These are phyloP conservation scores for Umbelopsis isabellina DNA, from an alignment of 192 early-diverging fungal genomes.

Conservation along the genomic window DNA sequence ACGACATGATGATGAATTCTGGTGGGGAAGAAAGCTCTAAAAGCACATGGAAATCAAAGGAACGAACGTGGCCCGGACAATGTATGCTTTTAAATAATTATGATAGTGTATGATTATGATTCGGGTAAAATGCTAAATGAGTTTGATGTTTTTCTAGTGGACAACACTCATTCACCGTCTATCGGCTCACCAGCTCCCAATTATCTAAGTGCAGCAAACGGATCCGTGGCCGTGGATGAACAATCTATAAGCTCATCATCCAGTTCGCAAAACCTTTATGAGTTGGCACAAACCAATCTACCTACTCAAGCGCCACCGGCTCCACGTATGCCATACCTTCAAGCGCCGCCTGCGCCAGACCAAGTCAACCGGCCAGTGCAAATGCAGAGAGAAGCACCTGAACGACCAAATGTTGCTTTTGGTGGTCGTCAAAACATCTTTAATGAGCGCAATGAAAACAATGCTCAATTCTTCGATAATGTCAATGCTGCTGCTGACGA, in stretches of 20 bases:
- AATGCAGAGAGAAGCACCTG: conserved; percentile 2
- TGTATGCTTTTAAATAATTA: not conserved
- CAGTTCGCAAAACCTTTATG: not conserved
- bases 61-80: not conserved
- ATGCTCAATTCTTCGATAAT: conserved; percentile 10
- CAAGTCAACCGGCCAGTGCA: not conserved
- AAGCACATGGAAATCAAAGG: not conserved
- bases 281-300: conserved; percentile 3
- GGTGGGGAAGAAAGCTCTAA: not conserved
- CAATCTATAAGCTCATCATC: not conserved
- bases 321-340: conserved; percentile 13
- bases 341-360: conserved; percentile 3
- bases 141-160: not conserved
- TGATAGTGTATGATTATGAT: not conserved
- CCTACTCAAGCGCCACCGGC: conserved; percentile 12
- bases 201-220: not conserved
- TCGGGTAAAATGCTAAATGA: not conserved
- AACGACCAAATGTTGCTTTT: conserved; percentile 4
- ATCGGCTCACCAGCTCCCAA: conserved; percentile 4
- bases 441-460: conserved; percentile 17
- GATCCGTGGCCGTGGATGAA: not conserved
- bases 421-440: conserved; percentile 8
- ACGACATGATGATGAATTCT: conserved; percentile 5
- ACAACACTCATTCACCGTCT: conserved; percentile 5
- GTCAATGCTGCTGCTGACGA: conserved; percentile 10